Percentiles rank a stretch among this genome's conserved stretches.
Evolutionary conservation across 108 stramenopile species (phyloP).

Genomic region (Schizochytrium sp.): DNA sequence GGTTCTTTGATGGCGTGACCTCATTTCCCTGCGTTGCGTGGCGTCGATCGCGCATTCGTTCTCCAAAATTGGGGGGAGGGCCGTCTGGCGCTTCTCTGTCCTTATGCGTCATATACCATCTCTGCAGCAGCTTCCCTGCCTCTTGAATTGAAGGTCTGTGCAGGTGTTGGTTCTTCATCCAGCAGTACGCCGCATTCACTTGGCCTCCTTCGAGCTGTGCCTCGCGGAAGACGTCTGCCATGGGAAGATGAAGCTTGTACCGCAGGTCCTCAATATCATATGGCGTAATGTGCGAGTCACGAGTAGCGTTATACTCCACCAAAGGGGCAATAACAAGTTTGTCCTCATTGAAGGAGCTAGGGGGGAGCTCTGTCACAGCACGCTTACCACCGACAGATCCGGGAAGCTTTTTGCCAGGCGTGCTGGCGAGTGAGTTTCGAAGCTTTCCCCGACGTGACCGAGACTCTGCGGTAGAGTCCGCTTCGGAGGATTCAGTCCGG

Average conservation of each 20-base stretch:
- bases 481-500: constrained; percentile 2
- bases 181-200: constrained; percentile 41
- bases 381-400: neutral
- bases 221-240: constrained; percentile 38
- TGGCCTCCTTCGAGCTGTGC: constrained; percentile 32
- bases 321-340: neutral
- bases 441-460: neutral
- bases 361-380: neutral
- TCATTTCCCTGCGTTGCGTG: neutral
- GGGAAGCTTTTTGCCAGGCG: neutral
- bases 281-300: neutral
- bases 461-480: neutral
- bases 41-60: constrained; percentile 26
- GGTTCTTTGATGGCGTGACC: neutral
- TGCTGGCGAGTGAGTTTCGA: neutral
- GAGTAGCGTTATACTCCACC: neutral
- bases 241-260: constrained; percentile 15
- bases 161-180: constrained; percentile 19
- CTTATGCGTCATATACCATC: constrained; percentile 4
- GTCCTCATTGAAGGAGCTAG: constrained; percentile 18
- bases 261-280: neutral
- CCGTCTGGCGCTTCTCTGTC: neutral
- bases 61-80: constrained; percentile 8
- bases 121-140: neutral
- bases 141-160: constrained; percentile 40